phyloP scores from a whole-genome alignment of 2,329 filamentous ascomycete genomes.

The Cordyceps cateniannulata region DNA sequence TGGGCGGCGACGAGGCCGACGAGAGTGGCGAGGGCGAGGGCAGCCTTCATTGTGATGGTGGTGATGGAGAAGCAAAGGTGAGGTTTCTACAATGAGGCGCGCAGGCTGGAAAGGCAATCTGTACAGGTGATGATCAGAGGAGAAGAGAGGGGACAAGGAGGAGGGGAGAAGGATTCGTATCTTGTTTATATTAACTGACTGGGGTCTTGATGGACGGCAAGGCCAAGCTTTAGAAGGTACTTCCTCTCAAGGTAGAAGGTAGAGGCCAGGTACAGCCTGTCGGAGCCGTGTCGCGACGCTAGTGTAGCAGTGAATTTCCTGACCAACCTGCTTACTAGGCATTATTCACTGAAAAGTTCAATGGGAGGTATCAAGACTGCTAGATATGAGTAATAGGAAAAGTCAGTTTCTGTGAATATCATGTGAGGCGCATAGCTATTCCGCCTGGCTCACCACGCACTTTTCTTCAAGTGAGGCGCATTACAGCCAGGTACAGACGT shows the following conservation, averaged over 20 bases:
- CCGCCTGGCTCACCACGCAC: too few species aligned
- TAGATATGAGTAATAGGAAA: too few species aligned
- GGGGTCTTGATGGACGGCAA: not conserved
- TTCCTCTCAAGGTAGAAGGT: too few species aligned
- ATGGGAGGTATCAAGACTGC: too few species aligned
- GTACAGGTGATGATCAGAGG: not conserved
- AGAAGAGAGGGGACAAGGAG: not conserved
- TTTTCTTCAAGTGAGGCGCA: not conserved
- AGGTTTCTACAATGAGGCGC: too few species aligned
- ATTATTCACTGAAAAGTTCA: too few species aligned
- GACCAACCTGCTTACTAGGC: too few species aligned
- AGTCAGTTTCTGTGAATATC: too few species aligned
- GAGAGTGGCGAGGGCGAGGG: not conserved
- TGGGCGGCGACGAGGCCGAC: not conserved
- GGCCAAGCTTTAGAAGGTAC: not conserved
- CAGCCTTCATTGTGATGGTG: not conserved
- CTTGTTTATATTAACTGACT: not conserved
- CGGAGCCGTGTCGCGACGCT: not conserved
- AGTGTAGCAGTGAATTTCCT: not conserved
- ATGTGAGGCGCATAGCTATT: too few species aligned
- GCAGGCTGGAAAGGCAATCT: too few species aligned
- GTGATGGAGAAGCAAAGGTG: not conserved
- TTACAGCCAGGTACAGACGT: too few species aligned
- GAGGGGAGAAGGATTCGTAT: not conserved
- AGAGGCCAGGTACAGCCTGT: not conserved